A percentile compares a stretch with the other conserved stretches of the same genome.
These are phyloP conservation scores for Dendrobium chrysotoxum DNA, from an alignment of 106 monocot species.

Conservation along the genomic window DNA sequence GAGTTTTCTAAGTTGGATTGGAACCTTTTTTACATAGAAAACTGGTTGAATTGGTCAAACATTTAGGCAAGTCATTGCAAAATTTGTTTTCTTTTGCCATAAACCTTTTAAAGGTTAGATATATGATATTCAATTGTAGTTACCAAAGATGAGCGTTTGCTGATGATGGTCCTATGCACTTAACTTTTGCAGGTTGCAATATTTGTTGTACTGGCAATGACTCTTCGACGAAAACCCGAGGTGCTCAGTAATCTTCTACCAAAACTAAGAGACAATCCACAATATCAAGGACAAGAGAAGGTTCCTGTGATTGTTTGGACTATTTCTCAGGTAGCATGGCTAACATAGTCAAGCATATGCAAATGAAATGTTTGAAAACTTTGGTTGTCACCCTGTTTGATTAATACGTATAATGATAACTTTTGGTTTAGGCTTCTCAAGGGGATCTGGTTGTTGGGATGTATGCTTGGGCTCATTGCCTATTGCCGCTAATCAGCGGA, in stretches of 20 bases:
- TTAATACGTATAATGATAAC: neutral
- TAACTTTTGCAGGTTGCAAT: constrained; percentile 68
- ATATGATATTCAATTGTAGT: neutral
- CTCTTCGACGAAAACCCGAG: constrained; percentile 80
- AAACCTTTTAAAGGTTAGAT: too few species aligned
- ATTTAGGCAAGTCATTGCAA: neutral
- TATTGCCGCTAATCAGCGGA: constrained; percentile 42
- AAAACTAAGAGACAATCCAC: constrained; percentile 60
- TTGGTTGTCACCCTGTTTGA: neutral
- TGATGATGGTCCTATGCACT: neutral
- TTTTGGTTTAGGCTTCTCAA: constrained; percentile 57
- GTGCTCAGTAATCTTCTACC: constrained; percentile 56
- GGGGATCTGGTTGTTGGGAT: constrained; percentile 44
- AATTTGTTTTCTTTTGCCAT: neutral
- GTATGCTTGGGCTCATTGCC: constrained; percentile 44
- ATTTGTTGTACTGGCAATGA: constrained; percentile 80
- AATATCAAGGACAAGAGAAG: constrained; percentile 85
- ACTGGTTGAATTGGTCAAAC: too few species aligned
- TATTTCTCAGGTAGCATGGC: constrained; percentile 62
- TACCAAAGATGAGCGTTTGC: neutral
- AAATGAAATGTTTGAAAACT: too few species aligned
- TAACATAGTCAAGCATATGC: too few species aligned
- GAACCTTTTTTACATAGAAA: too few species aligned
- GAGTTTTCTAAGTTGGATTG: too few species aligned
- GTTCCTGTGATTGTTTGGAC: constrained; percentile 77